phyloP scores from a whole-genome alignment of 495 filamentous ascomycete genomes.

The Rostrohypoxylon terebratum region DNA sequence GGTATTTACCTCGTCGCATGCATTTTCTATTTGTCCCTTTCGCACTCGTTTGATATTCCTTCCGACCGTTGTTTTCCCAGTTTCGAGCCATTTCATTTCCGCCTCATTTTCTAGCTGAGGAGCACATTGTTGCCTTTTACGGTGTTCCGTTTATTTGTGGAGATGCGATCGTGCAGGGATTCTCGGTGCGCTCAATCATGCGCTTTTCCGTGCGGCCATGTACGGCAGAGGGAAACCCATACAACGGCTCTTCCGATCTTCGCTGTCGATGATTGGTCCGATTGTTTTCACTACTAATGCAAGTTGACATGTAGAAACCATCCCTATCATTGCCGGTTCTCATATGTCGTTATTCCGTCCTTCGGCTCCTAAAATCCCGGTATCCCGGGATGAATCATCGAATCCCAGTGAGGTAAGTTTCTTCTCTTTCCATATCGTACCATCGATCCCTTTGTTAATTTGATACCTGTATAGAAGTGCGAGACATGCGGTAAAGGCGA shows the following conservation, averaged over 20 bases:
- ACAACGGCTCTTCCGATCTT: constrained; percentile 6
- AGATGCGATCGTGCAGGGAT: constrained; percentile 26
- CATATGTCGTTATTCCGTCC: constrained; percentile 96
- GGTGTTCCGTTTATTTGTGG: constrained; percentile 18
- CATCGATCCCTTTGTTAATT: constrained; percentile 38
- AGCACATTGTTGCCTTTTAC: not conserved
- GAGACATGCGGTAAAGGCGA: constrained; percentile 87
- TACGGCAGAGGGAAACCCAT: constrained; percentile 16
- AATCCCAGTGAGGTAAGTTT: constrained; percentile 79
- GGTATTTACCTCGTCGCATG: not conserved
- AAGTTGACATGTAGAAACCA: constrained; percentile 69
- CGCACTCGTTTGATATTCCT: not conserved
- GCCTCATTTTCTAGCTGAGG: not conserved
- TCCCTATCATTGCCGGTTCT: constrained; percentile 91
- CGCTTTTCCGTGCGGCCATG: constrained; percentile 24
- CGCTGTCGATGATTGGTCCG: constrained; percentile 41
- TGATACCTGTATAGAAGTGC: constrained; percentile 70
- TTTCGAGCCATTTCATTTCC: not conserved
- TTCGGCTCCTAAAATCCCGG: constrained; percentile 71
- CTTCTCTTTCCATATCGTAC: not conserved
- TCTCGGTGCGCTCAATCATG: constrained; percentile 26
- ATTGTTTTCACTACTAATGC: constrained; percentile 52
- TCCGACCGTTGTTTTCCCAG: not conserved
- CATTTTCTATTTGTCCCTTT: not conserved
- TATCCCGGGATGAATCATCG: constrained; percentile 71